Evolutionary conservation across 2,329 filamentous ascomycete genomes (phyloP).

Genomic region (Neodidymelliopsis sp.): DNA sequence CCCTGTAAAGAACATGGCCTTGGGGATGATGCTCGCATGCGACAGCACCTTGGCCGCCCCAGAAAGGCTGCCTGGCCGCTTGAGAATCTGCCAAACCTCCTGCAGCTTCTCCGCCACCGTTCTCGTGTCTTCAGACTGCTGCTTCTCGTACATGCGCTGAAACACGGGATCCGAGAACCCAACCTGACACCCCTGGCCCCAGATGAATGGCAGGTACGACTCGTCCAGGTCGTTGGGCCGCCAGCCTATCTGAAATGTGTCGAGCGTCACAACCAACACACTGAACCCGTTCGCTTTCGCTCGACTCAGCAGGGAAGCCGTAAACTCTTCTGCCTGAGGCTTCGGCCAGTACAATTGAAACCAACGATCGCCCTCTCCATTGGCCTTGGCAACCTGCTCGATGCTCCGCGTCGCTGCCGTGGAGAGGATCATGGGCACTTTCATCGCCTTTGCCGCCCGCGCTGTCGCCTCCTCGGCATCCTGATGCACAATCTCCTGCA

Average conservation of each 20-base stretch:
- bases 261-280: conserved; percentile 74
- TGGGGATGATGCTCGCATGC: conserved; percentile 45
- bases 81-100: conserved; percentile 49
- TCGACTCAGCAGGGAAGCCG: conserved; percentile 66
- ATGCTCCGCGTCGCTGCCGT: conserved; percentile 71
- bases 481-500: conserved; percentile 71
- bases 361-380: conserved; percentile 67
- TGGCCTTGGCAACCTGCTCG: conserved; percentile 70
- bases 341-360: conserved; percentile 79
- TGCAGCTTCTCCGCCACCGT: conserved; percentile 41
- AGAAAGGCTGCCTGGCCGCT: conserved; percentile 43
- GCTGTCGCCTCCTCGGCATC: conserved; percentile 72
- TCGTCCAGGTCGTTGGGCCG: conserved; percentile 72
- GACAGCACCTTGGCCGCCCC: conserved; percentile 45
- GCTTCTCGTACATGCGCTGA: conserved; percentile 42
- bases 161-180: conserved; percentile 49
- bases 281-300: conserved; percentile 69
- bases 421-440: conserved; percentile 71
- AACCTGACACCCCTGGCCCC: conserved; percentile 47
- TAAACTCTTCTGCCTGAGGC: conserved; percentile 70
- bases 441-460: conserved; percentile 65
- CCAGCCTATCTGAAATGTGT: conserved; percentile 75
- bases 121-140: conserved; percentile 42
- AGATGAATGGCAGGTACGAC: conserved; percentile 67
- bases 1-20: conserved; percentile 47